Conservation (phyloP, 495 filamentous ascomycete species). For the Tuber brumale region DNA sequence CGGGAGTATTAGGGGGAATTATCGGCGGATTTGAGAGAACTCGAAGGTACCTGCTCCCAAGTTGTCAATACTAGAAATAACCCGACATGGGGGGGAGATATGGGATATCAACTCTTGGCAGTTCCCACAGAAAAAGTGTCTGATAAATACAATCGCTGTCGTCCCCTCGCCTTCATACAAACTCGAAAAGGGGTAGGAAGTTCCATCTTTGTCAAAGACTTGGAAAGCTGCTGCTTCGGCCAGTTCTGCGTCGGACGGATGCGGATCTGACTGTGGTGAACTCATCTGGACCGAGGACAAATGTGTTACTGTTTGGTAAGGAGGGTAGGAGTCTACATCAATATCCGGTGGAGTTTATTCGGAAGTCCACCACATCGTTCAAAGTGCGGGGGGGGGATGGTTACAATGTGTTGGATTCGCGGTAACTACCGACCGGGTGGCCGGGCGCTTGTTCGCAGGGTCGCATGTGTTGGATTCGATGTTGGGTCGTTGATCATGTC, state of each 20-base stretch:
- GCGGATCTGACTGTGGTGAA: conserved; percentile 6
- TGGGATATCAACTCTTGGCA: conserved; percentile 42
- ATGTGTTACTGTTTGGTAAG: not conserved
- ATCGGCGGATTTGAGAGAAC: conserved; percentile 55
- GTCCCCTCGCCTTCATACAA: conserved; percentile 53
- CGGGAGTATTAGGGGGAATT: conserved; percentile 47
- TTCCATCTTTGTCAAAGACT: conserved; percentile 46
- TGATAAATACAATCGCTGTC: conserved; percentile 62
- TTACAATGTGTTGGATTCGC: not conserved
- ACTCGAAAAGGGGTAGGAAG: conserved; percentile 58
- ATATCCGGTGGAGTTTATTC: not conserved
- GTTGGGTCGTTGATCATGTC: not conserved
- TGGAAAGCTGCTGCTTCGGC: conserved; percentile 8
- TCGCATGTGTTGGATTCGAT: not conserved
- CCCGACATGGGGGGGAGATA: conserved; percentile 6
- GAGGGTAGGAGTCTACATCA: not conserved
- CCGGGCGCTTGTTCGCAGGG: not conserved
- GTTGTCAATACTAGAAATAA: not conserved
- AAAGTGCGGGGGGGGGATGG: not conserved
- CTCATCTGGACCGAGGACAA: not conserved
- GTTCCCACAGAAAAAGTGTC: conserved; percentile 88
- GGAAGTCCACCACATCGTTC: not conserved
- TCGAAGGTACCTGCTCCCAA: conserved; percentile 58
- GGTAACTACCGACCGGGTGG: not conserved
- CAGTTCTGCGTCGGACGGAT: conserved; percentile 16